Conservation (phyloP, 179 eudicot genomes). For the Amaranthus tricolor region DNA sequence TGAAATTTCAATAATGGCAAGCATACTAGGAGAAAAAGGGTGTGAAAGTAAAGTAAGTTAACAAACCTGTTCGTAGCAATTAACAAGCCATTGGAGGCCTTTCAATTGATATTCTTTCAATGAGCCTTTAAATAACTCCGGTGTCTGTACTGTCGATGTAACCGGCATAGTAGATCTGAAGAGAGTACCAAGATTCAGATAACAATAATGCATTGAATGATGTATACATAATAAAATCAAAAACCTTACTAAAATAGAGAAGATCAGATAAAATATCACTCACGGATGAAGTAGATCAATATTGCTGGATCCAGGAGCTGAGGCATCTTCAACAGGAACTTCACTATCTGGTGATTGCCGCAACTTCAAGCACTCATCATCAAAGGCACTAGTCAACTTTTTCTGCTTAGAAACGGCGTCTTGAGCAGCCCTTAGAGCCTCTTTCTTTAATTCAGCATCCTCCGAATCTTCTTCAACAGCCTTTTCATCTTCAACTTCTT, state of each 20-base stretch:
- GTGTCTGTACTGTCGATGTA: slow-evolving; percentile 86
- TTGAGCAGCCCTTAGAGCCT: slow-evolving; percentile 95
- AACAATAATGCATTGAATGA: neutral
- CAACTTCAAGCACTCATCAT: slow-evolving; percentile 74
- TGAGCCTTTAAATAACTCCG: slow-evolving; percentile 83
- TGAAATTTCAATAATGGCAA: slow-evolving; percentile 15
- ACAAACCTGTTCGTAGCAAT: slow-evolving; percentile 90
- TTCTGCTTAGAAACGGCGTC: slow-evolving; percentile 98
- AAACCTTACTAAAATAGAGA: neutral
- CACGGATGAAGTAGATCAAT: slow-evolving; percentile 96
- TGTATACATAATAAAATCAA: slow-evolving; percentile 8
- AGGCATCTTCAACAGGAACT: slow-evolving; percentile 50
- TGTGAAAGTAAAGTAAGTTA: slow-evolving; percentile 1
- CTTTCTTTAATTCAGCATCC: slow-evolving; percentile 80
- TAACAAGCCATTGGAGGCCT: slow-evolving; percentile 99
- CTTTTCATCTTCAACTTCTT: slow-evolving; percentile 47
- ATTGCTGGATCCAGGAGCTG: slow-evolving; percentile 67
- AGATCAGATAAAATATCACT: slow-evolving; percentile 28
- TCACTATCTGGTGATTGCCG: slow-evolving; percentile 59
- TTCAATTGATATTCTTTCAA: slow-evolving; percentile 95
- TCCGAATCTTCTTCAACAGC: slow-evolving; percentile 74
- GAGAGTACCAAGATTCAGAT: slow-evolving; percentile 14
- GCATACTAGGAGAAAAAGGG: slow-evolving; percentile 9
- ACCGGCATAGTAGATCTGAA: slow-evolving; percentile 95
- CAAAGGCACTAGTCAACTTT: slow-evolving; percentile 79